Evolutionary conservation across 352 stramenopile species (phyloP), one percentile per base, ranked within the genome.

Genomic region (Phytophthora colocasiae): DNA sequence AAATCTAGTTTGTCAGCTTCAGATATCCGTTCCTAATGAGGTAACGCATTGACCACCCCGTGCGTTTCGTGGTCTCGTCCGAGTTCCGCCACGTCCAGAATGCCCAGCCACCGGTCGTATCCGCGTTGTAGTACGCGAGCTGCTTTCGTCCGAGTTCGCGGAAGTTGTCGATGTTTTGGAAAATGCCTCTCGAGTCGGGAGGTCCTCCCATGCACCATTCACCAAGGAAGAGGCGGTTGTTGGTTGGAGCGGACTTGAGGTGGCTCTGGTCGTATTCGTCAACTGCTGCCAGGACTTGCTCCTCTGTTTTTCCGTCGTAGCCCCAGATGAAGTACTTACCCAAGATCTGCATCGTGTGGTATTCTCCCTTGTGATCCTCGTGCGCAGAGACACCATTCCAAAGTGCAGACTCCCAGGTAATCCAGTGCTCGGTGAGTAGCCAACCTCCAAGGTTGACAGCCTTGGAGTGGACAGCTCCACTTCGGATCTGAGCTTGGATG

Each of bases 81-180:
- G 73, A 78, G 62, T 82, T 64, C 7, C 53, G 69, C 78, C 78
- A 89, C 24, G 78, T 67, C 78, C 80, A 89, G 41, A 87, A 84
- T 0, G 74, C 45, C 74, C 76, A 87, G 4, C 78, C 80, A 31
- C 65, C 65, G 0, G 58, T 65, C 17, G 43, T 36, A 10, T 64
- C 36, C 0, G 45, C 51, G 27, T 56, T 74, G 46, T 66, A 77
- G 32, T 72, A 65, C 6, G 73, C 49, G 12, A 86, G 49, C 27
- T 86, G 77, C 12, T 61, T 58, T 2, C 50, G 17, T 0, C 66
- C 73, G 29, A 86, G 77, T 15, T 63, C 44, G 12, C 58, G 66
- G 29, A 81, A 73, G 19, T 68, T 46, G n/a, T 56, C 56, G 5
- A 47, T 31, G 19, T 80, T 71, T 7, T 70, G 52, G 57, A 85